Percentiles rank a stretch among this genome's conserved stretches.
Conservation (phyloP, 2,329 filamentous ascomycete genomes). For the Phialophora tarda region DNA sequence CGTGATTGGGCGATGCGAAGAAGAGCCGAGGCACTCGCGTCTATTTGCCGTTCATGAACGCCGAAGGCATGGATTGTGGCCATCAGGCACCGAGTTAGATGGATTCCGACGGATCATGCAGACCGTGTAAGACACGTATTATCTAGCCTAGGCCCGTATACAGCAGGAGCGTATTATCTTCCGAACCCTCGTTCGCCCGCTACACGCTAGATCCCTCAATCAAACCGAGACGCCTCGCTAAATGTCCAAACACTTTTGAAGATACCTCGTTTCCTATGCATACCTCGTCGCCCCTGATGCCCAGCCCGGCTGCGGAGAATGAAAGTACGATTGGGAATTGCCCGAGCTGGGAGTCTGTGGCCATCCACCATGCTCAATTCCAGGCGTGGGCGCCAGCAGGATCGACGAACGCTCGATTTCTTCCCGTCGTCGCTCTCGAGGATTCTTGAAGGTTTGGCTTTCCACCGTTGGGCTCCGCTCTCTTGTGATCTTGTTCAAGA, state of each 20-base stretch:
- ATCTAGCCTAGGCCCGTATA: neutral
- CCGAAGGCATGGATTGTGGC: neutral
- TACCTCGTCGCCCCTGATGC: conserved; percentile 26
- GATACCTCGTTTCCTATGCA: conserved; percentile 17
- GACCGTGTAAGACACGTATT: neutral
- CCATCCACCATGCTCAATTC: conserved; percentile 22
- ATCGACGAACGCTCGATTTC: conserved; percentile 36
- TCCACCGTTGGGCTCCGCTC: conserved; percentile 31
- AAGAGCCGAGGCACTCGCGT: conserved; percentile 4
- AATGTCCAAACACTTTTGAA: conserved; percentile 9
- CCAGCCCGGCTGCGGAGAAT: conserved; percentile 9
- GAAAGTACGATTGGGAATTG: conserved; percentile 11
- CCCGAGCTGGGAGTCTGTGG: conserved; percentile 20
- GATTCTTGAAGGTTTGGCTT: conserved; percentile 28
- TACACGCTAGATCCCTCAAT: neutral
- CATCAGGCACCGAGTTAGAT: neutral
- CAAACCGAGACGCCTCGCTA: conserved; percentile 27
- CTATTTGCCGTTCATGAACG: neutral
- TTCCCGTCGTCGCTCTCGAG: conserved; percentile 36
- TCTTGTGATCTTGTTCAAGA: conserved; percentile 24
- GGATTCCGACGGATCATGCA: neutral
- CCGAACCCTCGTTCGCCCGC: neutral
- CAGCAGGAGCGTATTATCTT: neutral
- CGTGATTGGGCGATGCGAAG: neutral
- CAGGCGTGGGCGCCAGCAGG: conserved; percentile 24